A percentile compares a stretch with the other conserved stretches of the same genome.
Conservation (phyloP, 768 basidiomycete species). For the Sistotremastrum suecicum region DNA sequence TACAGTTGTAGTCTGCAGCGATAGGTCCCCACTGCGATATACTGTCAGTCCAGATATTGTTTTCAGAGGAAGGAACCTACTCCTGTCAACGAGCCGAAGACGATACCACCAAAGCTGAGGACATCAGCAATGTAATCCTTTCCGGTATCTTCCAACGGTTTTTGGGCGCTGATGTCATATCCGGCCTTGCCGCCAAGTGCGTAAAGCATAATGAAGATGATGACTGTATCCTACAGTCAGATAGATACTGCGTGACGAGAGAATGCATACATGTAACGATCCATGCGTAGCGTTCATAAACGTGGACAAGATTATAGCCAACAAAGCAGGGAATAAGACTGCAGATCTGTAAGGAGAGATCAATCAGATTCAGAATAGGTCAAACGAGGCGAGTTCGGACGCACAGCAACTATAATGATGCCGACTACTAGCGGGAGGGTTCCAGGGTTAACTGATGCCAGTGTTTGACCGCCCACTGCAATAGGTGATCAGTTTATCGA, state of each 20-base stretch:
- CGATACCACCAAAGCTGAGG: conserved; percentile 37
- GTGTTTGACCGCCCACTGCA: conserved; percentile 33
- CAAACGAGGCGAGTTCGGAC: too few species aligned
- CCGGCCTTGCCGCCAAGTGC: conserved; percentile 34
- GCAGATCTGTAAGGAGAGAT: conserved; percentile 11
- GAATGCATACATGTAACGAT: conserved; percentile 16
- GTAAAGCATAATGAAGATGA: conserved; percentile 32
- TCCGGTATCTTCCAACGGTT: conserved; percentile 28
- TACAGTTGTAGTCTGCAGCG: conserved; percentile 41
- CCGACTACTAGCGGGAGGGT: conserved; percentile 33
- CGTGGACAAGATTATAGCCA: conserved; percentile 31
- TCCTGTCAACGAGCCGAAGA: conserved; percentile 35
- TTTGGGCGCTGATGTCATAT: conserved; percentile 30
- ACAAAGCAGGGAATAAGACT: conserved; percentile 31
- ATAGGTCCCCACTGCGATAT: conserved; percentile 28
- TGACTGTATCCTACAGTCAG: neutral
- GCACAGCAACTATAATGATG: conserved; percentile 27
- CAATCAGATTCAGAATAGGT: too few species aligned
- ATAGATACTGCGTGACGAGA: too few species aligned
- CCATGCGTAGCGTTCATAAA: conserved; percentile 46
- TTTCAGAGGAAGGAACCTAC: conserved; percentile 10
- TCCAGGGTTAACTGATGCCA: conserved; percentile 29
- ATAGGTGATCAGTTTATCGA: too few species aligned
- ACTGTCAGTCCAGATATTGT: too few species aligned
- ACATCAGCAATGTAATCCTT: conserved; percentile 30